Conservation (phyloP, 805 yeast genomes). For the Kodamaea leandrae region DNA sequence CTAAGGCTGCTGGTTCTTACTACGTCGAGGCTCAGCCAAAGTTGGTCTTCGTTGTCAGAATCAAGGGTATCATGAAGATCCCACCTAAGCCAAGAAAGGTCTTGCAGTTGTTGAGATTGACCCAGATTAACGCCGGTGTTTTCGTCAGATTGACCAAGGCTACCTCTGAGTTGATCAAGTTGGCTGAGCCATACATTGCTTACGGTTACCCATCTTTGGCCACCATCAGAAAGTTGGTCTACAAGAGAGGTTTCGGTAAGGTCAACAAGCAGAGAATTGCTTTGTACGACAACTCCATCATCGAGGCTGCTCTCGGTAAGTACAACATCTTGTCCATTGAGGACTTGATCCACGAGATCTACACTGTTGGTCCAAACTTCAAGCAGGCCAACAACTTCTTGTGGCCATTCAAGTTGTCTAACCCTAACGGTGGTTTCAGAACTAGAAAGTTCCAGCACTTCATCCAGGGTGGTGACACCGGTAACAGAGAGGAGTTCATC, state of each 20-base stretch:
- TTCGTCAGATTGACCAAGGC: conserved; percentile 96
- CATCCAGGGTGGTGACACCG: conserved; percentile 97
- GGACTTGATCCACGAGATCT: conserved; percentile 94
- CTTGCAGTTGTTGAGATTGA: conserved; percentile 87
- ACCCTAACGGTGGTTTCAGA: conserved; percentile 98
- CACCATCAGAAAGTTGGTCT: conserved; percentile 86
- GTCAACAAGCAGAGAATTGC: conserved; percentile 93
- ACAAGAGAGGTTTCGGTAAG: conserved; percentile 99
- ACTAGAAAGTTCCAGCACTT: conserved; percentile 96
- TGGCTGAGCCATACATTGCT: conserved; percentile 95
- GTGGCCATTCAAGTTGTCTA: conserved; percentile 96
- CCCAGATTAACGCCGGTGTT: conserved; percentile 93
- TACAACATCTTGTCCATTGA: conserved; percentile 90
- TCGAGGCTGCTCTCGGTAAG: conserved; percentile 86
- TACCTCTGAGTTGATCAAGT: conserved; percentile 84
- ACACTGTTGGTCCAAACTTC: conserved; percentile 97
- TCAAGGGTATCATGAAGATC: conserved; percentile 98
- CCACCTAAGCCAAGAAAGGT: conserved; percentile 99
- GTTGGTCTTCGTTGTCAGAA: conserved; percentile 94
- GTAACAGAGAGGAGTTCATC: conserved; percentile 96
- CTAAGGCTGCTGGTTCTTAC: conserved; percentile 91
- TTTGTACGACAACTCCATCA: conserved; percentile 80
- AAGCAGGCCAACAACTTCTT: conserved; percentile 97
- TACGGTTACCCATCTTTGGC: conserved; percentile 96
- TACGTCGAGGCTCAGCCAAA: conserved; percentile 93